phyloP scores from a whole-genome alignment of 2,329 filamentous ascomycete species.

The Fusarium chuoi region DNA sequence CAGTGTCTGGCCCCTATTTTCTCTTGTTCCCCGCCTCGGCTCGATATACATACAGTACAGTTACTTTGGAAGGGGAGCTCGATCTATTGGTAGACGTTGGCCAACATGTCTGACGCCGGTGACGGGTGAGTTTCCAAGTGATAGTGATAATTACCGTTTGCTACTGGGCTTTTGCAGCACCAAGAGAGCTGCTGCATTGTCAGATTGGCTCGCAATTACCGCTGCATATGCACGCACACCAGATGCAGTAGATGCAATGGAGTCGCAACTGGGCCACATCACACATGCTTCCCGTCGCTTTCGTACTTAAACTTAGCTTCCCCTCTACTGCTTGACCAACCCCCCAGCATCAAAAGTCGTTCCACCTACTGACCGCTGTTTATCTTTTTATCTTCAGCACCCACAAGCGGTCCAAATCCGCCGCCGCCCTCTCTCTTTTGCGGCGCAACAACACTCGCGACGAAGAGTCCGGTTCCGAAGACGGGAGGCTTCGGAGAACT shows the following conservation, averaged over 20 bases:
- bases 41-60: neutral
- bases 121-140: conserved; percentile 37
- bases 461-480: conserved; percentile 65
- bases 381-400: conserved; percentile 39
- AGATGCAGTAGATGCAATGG: conserved; percentile 7
- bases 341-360: conserved; percentile 38
- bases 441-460: conserved; percentile 62
- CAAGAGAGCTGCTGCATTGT: neutral
- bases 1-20: conserved; percentile 32
- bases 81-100: conserved; percentile 19
- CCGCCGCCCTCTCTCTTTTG: conserved; percentile 63
- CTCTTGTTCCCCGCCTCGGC: conserved; percentile 25
- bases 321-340: conserved; percentile 25
- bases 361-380: conserved; percentile 46
- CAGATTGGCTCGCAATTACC: conserved; percentile 20
- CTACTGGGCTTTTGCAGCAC: neutral
- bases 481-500: conserved; percentile 55
- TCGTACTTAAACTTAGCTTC: conserved; percentile 32
- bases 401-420: conserved; percentile 66
- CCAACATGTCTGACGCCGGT: conserved; percentile 42
- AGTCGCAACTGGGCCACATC: conserved; percentile 36
- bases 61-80: neutral
- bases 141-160: neutral
- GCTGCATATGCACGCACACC: conserved; percentile 26
- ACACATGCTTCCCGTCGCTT: conserved; percentile 22